Base-by-base conservation (phyloP, 2,329 filamentous ascomycete genomes). In the Dendrostoma leiphaemia region DNA sequence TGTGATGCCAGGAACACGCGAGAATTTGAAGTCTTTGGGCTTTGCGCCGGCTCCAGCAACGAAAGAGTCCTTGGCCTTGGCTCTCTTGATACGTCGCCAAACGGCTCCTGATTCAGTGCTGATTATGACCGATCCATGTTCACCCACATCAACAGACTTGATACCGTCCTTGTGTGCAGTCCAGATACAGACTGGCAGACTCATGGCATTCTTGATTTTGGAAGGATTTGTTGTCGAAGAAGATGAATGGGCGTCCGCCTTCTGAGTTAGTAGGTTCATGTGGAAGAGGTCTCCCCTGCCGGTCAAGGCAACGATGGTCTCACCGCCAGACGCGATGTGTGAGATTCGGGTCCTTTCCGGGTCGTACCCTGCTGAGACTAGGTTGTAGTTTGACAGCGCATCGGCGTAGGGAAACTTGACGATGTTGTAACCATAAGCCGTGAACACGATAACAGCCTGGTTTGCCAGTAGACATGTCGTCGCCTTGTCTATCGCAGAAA, bases 381-480 rank as follows among this genome's bases (percentile, higher is more conserved):
- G 77, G 40, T 88, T 86, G 57, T 84, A 84, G 56, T 87, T 91
- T 19, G 81, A 81, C 60, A 90, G 86, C 4, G 44, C 45, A 6
- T 92, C 89, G 1, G 76, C 74, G 31, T 90, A 76, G 0, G 91
- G 89, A 59, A 97, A 96, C 43, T 84, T 85, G 51, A 97, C 79
- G 60, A 91, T 90, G n/a, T 91, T 91, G 67, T 96, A 97, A 4
- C 93, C 93, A 64, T 96, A 97, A 61, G 95, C 95, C 1, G 91
- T 93, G 63, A 99, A 96, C 0, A 99, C 87, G 79, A 89, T 95
- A 9, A 97, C 91, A 19, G 91, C 91, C 61, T 89, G 86, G 62
- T 91, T 96, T 46, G 91, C 88, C 3, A 99, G 80, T 26, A 99
- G 74, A 59, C 91, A 88, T 1, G 88, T 86, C 0, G 94, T 97